phyloP scores from a whole-genome alignment of 108 stramenopile genomes.

The Cyclotella kingstonii region DNA sequence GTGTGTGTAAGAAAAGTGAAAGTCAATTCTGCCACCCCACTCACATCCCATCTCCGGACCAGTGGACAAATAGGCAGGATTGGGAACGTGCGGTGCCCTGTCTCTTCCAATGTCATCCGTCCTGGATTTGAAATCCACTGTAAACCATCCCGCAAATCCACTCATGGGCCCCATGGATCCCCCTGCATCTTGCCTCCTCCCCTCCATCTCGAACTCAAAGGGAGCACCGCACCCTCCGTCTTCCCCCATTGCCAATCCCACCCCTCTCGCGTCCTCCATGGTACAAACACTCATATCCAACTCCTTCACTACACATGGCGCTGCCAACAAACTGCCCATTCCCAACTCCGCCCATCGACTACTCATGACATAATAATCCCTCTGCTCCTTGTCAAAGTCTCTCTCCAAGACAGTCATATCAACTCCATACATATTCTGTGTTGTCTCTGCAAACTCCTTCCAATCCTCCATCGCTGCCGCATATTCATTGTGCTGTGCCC shows the following conservation, averaged over 20 bases:
- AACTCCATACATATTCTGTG: conserved; percentile 83
- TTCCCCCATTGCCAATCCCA: conserved; percentile 45
- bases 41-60: conserved; percentile 89
- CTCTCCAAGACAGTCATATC: conserved; percentile 83
- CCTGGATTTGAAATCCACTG: conserved; percentile 87
- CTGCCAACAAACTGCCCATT: conserved; percentile 76
- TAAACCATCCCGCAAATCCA: conserved; percentile 98
- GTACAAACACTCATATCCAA: conserved; percentile 95
- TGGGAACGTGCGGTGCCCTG: conserved; percentile 63
- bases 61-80: conserved; percentile 87
- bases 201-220: conserved; percentile 78
- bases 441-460: conserved; percentile 86
- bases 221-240: conserved; percentile 43
- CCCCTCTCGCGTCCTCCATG: conserved; percentile 86
- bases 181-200: conserved; percentile 29
- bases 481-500: conserved; percentile 73
- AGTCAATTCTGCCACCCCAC: conserved; percentile 15
- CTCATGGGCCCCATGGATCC: conserved; percentile 59
- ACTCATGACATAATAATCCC: conserved; percentile 90
- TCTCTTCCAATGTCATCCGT: conserved; percentile 66
- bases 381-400: conserved; percentile 93
- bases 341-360: conserved; percentile 92
- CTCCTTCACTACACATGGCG: conserved; percentile 70
- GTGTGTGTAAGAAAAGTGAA: background rate
- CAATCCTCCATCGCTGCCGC: conserved; percentile 88